phyloP scores from a whole-genome alignment of 2,329 filamentous ascomycete species.

The Aureobasidium uvarum region DNA sequence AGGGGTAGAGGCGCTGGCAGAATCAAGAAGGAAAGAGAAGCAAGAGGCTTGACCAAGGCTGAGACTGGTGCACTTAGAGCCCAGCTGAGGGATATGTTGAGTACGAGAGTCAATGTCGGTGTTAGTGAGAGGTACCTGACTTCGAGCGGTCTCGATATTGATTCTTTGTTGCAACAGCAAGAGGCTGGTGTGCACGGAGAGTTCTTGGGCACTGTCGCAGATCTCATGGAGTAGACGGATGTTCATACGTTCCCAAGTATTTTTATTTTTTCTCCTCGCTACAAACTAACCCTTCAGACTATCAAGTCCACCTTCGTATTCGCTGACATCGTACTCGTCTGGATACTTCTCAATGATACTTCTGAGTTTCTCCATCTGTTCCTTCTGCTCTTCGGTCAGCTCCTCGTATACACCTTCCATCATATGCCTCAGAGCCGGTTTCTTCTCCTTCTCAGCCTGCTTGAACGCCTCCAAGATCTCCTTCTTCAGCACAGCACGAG shows the following conservation, averaged over 20 bases:
- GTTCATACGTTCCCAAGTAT: not conserved
- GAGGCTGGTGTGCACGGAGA: conserved; percentile 59
- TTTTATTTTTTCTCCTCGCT: not conserved
- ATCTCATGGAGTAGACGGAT: conserved; percentile 35
- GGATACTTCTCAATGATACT: conserved; percentile 82
- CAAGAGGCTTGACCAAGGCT: conserved; percentile 64
- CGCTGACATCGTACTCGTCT: conserved; percentile 80
- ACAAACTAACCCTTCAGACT: conserved; percentile 50
- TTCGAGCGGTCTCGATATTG: conserved; percentile 78
- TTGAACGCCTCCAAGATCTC: conserved; percentile 81
- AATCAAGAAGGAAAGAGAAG: conserved; percentile 71
- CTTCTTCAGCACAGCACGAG: conserved; percentile 64
- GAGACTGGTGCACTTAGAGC: conserved; percentile 69
- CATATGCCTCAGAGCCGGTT: conserved; percentile 66
- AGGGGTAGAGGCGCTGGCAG: conserved; percentile 65
- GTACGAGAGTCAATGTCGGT: conserved; percentile 75
- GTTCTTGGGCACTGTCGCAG: conserved; percentile 60
- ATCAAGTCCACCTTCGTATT: conserved; percentile 70
- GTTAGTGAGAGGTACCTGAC: conserved; percentile 86
- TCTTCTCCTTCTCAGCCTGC: conserved; percentile 77
- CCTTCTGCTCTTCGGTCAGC: conserved; percentile 72
- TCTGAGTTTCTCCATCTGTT: conserved; percentile 73
- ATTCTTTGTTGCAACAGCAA: conserved; percentile 58
- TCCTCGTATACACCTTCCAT: conserved; percentile 91
- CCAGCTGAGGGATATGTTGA: conserved; percentile 69